These are phyloP conservation scores for Salix arbutifolia DNA, from an alignment of 345 rosid species.

Conservation along the genomic window DNA sequence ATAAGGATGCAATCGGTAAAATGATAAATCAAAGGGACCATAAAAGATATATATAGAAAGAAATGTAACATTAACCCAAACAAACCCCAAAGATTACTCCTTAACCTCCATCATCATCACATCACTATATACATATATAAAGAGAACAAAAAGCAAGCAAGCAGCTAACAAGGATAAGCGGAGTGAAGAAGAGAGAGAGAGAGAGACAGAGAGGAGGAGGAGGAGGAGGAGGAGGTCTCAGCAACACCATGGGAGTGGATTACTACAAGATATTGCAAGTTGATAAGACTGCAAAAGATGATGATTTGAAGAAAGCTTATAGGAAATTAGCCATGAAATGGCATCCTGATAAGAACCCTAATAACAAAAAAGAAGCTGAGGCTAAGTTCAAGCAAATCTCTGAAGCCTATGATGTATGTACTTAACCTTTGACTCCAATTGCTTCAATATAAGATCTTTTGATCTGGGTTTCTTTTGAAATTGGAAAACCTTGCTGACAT, in stretches of 20 bases:
- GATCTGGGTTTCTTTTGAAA: neutral
- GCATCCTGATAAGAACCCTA: constrained; percentile 9
- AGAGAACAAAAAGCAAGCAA: no score
- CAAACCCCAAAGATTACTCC: no score
- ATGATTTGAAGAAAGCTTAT: constrained; percentile 28
- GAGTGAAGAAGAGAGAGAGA: neutral
- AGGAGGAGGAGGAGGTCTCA: neutral
- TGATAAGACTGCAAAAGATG: constrained; percentile 18
- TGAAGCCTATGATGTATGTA: constrained; percentile 25
- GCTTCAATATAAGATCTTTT: neutral
- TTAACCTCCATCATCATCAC: no score
- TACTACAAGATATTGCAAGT: constrained; percentile 24
- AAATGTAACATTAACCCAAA: no score
- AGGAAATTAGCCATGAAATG: constrained; percentile 8
- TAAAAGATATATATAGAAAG: no score
- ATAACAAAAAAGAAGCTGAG: constrained; percentile 22
- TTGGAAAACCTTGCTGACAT: neutral
- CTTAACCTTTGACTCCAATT: neutral
- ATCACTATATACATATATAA: no score
- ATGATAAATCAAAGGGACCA: no score
- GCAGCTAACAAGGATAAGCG: no score
- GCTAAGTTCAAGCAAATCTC: constrained; percentile 28
- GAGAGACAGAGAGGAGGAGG: neutral
- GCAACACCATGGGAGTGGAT: constrained; percentile 22
- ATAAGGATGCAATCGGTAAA: no score